These are phyloP conservation scores for Candida sanyaensis DNA, from an alignment of 1,139 yeast genomes.

Conservation along the genomic window DNA sequence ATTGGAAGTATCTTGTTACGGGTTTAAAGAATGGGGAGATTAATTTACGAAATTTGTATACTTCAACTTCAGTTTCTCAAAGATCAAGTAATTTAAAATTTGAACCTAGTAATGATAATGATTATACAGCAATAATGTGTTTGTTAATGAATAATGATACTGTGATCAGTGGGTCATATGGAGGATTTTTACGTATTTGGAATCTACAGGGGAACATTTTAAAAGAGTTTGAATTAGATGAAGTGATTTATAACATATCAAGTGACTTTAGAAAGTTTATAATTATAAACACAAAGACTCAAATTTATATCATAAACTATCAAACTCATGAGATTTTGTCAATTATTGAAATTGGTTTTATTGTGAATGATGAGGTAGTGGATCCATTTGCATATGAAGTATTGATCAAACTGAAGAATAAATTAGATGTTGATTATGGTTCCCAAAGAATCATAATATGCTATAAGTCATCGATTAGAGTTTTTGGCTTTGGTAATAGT, in stretches of 20 bases:
- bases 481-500: constrained; percentile 22
- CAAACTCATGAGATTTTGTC: constrained; percentile 15
- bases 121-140: constrained; percentile 19
- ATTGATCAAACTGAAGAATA: constrained; percentile 7
- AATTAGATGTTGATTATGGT: constrained; percentile 55
- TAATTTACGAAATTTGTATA: constrained; percentile 32
- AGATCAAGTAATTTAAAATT: constrained; percentile 24
- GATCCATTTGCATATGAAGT: constrained; percentile 9
- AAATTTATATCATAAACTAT: constrained; percentile 25
- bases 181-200: constrained; percentile 32
- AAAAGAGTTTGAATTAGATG: constrained; percentile 18
- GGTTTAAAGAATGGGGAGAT: constrained; percentile 33
- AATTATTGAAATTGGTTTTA: constrained; percentile 12
- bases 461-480: constrained; percentile 25
- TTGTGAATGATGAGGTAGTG: constrained; percentile 1
- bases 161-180: constrained; percentile 26
- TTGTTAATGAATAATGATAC: constrained; percentile 26
- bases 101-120: constrained; percentile 7
- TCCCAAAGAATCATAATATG: constrained; percentile 40
- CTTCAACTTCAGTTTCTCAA: constrained; percentile 34
- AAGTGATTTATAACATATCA: constrained; percentile 23
- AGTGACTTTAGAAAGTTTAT: constrained; percentile 34
- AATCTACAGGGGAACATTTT: constrained; percentile 26
- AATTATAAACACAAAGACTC: constrained; percentile 22
- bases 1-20: constrained; percentile 36